phyloP scores from a whole-genome alignment of 192 early-diverging fungal species.

The Podila horticola region DNA sequence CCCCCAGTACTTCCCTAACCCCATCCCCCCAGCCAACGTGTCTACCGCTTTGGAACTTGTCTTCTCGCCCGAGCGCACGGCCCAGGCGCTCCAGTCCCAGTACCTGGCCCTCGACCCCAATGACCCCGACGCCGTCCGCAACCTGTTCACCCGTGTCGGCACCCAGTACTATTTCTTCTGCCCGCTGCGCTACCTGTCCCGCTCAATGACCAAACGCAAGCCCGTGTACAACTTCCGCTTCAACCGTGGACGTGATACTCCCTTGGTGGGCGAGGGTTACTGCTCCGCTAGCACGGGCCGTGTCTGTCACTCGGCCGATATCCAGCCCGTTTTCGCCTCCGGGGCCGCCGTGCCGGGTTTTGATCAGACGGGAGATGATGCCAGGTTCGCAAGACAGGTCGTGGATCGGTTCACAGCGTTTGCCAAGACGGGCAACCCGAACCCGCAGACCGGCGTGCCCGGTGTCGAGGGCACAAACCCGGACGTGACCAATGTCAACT shows the following conservation, averaged over 20 bases:
- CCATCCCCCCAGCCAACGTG: slow-evolving; percentile 6
- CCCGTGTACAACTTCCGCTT: slow-evolving; percentile 38
- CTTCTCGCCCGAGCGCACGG: slow-evolving; percentile 1
- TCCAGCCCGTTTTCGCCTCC: slow-evolving; percentile 20
- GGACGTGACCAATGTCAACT: slow-evolving; percentile 22
- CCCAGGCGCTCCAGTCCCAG: neutral
- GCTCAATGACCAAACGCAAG: slow-evolving; percentile 22
- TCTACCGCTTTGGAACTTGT: neutral
- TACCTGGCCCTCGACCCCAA: slow-evolving; percentile 13
- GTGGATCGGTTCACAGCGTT: slow-evolving; percentile 41
- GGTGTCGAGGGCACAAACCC: slow-evolving; percentile 21
- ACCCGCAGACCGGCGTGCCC: slow-evolving; percentile 6
- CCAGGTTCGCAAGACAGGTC: slow-evolving; percentile 52
- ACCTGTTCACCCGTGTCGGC: slow-evolving; percentile 2
- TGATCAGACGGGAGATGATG: slow-evolving; percentile 34
- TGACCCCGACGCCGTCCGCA: slow-evolving; percentile 21
- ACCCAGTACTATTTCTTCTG: slow-evolving; percentile 44
- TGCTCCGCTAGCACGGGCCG: slow-evolving; percentile 10
- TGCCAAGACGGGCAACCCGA: slow-evolving; percentile 54
- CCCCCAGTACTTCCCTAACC: slow-evolving; percentile 17
- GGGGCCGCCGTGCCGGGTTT: slow-evolving; percentile 7
- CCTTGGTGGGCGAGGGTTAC: neutral
- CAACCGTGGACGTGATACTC: slow-evolving; percentile 30
- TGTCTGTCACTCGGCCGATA: slow-evolving; percentile 31
- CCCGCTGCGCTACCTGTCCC: slow-evolving; percentile 23